Percentiles rank a stretch among this genome's conserved stretches.
phyloP scores from a whole-genome alignment of 2,329 filamentous ascomycete species.

The Colletotrichum coccodes region DNA sequence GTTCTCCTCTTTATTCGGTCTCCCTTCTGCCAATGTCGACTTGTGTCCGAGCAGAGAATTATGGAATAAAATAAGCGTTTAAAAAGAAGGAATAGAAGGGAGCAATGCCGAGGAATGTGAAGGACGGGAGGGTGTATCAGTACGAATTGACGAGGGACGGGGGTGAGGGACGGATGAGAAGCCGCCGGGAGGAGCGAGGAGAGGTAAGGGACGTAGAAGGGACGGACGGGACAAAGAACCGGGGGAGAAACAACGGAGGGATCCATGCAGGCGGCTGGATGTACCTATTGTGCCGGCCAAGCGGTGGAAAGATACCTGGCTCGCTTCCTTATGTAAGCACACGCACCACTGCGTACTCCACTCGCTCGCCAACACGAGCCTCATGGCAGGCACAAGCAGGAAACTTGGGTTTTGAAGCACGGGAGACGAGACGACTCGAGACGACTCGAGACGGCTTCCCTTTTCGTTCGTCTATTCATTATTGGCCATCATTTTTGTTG shows the following conservation, averaged over 20 bases:
- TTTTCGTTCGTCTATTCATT: not conserved
- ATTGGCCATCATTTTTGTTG: not conserved
- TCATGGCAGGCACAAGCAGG: not conserved
- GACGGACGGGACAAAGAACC: not conserved
- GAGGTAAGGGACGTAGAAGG: not conserved
- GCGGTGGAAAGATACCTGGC: not conserved
- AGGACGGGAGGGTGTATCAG: not conserved
- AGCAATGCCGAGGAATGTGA: not conserved
- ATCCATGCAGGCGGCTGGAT: not conserved
- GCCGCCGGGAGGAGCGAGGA: not conserved
- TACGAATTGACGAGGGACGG: not conserved
- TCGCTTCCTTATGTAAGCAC: not conserved
- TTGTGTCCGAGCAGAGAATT: conserved; percentile 16
- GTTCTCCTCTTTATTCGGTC: not conserved
- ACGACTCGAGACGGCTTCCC: not conserved
- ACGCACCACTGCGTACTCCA: not conserved
- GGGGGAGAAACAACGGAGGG: not conserved
- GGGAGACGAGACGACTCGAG: not conserved
- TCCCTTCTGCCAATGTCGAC: not conserved
- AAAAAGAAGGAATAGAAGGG: not conserved
- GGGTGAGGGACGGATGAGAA: not conserved
- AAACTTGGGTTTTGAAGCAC: not conserved
- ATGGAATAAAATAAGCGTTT: not conserved
- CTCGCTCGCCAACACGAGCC: not conserved
- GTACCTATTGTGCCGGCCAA: not conserved